Conservation (phyloP, 345 rosid genomes). For the Barbarea vulgaris region DNA sequence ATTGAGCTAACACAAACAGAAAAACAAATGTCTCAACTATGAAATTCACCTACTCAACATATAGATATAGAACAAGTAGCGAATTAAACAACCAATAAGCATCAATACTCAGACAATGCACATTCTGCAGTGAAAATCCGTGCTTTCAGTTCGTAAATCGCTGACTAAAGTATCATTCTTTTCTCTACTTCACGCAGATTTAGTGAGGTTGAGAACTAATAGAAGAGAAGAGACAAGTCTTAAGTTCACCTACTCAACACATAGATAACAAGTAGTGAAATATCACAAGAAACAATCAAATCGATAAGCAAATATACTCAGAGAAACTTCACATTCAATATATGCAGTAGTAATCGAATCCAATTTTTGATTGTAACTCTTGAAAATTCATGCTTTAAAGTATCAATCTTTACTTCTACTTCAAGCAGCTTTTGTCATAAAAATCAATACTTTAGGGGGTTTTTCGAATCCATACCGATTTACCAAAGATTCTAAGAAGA, state of each 20-base stretch:
- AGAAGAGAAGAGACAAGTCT: not conserved
- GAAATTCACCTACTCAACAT: not conserved
- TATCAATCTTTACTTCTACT: not conserved
- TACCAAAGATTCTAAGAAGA: constrained; percentile 53
- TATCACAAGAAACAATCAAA: not conserved
- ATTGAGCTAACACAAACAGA: not conserved
- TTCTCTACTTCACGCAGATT: not conserved
- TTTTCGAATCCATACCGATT: constrained; percentile 48
- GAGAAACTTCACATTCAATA: not conserved
- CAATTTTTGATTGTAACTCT: not conserved
- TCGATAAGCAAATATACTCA: no score
- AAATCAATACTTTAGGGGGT: not conserved
- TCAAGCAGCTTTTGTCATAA: not conserved
- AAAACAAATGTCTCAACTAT: not conserved
- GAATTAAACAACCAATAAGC: not conserved
- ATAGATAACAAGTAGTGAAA: not conserved
- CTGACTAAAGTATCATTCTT: not conserved
- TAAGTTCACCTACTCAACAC: not conserved
- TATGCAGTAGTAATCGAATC: not conserved
- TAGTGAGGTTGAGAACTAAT: not conserved
- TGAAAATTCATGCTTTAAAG: not conserved
- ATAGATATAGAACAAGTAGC: not conserved
- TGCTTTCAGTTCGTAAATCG: not conserved
- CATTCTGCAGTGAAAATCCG: not conserved
- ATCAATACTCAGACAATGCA: not conserved